Evolutionary conservation across 2,329 filamentous ascomycete species (phyloP), one percentile per base, ranked within the genome.

Genomic region (Bisporella sp.): DNA sequence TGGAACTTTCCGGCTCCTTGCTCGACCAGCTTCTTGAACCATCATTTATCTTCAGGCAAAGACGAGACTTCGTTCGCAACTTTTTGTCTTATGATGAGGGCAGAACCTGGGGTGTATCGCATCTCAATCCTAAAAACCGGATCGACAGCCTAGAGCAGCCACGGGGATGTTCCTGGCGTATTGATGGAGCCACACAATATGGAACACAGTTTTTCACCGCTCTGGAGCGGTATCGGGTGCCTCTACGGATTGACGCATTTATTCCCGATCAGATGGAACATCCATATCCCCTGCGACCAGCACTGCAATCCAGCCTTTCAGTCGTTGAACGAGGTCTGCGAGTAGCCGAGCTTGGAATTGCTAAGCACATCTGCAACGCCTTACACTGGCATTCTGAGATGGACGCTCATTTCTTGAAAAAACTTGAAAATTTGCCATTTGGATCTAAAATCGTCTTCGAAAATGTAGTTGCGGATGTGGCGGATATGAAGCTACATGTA

Each of bases 111-210:
- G 21, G 3, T 21, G 21, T 21, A 21, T 39, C 35, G 35, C 13
- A 39, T 39, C 67, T 82, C 41, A 83, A 83, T 54, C 79, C 79
- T 6, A 80, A 78, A 62, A 82, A 81, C 58, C 72, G 79, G 52
- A 76, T 82, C 60, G 72, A 82, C 60, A 79, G 76, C 54, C 71
- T 83, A 12, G 71, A 69, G 3, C 63, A 68, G 6, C 70, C 71
- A 2, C 46, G 57, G 11, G 57, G 65, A 1, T 71, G 77, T 2
- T 63, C 77, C 6, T 84, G 79, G 79, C 72, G 76, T 33, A 74
- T 84, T 45, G 79, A 83, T 56, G 79, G 79, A 45, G 78, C 73
- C 57, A 75, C 76, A 28, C 75, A 72, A 13, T 69, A 78, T 49
- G 79, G 78, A 4, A 80, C 75, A 8, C 79, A 81, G 61, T 78